Percentiles rank a stretch among this genome's conserved stretches.
These are phyloP conservation scores for Vicia villosa DNA, from an alignment of 306 rosid species.

Conservation along the genomic window DNA sequence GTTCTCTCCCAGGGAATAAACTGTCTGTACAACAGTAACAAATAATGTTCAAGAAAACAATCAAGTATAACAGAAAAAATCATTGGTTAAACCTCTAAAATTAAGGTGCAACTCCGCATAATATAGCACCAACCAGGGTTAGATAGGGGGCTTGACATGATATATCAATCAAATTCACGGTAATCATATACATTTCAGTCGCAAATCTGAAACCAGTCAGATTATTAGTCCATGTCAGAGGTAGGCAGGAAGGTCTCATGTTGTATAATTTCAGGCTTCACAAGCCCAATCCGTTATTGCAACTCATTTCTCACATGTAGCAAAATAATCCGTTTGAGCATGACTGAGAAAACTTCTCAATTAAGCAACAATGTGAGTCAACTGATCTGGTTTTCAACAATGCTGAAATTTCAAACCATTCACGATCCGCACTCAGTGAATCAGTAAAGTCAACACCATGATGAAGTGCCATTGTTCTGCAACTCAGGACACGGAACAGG, in stretches of 20 bases:
- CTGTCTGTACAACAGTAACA: slow-evolving; percentile 28
- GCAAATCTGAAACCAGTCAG: slow-evolving; percentile 26
- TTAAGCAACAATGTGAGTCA: slow-evolving; percentile 9
- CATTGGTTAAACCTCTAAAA: slow-evolving; percentile 22
- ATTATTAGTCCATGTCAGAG: slow-evolving; percentile 3
- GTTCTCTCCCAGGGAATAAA: slow-evolving; percentile 1
- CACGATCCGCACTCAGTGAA: background rate
- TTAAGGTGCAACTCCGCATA: slow-evolving; percentile 29
- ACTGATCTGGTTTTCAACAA: background rate
- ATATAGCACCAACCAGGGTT: slow-evolving; percentile 10
- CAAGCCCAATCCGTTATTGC: slow-evolving; percentile 27
- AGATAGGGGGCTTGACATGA: slow-evolving; percentile 21
- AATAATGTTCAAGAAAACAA: background rate
- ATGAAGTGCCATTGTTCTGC: slow-evolving; percentile 45
- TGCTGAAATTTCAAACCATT: slow-evolving; percentile 23
- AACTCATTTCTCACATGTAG: slow-evolving; percentile 4
- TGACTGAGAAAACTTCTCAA: slow-evolving; percentile 10
- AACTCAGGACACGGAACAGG: slow-evolving; percentile 79
- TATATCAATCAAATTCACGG: slow-evolving; percentile 30
- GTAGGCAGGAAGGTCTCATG: slow-evolving; percentile 1
- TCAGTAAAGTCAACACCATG: slow-evolving; percentile 50
- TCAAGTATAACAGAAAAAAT: slow-evolving; percentile 3
- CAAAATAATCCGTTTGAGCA: slow-evolving; percentile 29
- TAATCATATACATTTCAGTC: slow-evolving; percentile 23
- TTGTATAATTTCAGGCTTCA: slow-evolving; percentile 12